A percentile compares a stretch with the other conserved stretches of the same genome.
Conservation (phyloP, 176 grass and related monocot species). For the Triticum urartu region DNA sequence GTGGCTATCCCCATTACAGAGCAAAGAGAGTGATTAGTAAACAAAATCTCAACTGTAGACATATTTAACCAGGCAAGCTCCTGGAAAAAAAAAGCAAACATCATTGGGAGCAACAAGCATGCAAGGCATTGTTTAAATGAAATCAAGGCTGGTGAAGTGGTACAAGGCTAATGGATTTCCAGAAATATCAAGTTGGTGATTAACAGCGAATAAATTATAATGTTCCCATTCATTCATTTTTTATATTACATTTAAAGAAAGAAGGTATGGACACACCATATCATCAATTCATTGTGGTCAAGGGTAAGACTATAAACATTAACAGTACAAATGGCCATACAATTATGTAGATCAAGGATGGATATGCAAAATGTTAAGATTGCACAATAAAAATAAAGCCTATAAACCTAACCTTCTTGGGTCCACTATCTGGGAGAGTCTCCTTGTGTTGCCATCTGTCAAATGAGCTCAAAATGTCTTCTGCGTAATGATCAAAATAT, state of each 20-base stretch:
- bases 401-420: slow-evolving; percentile 65
- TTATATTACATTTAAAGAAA: background rate
- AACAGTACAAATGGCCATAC: slow-evolving; percentile 8
- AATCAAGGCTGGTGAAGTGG: background rate
- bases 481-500: slow-evolving; percentile 41
- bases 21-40: background rate
- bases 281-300: background rate
- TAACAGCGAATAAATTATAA: background rate
- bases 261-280: background rate
- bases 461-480: slow-evolving; percentile 84
- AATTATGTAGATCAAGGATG: background rate
- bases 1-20: background rate
- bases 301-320: background rate
- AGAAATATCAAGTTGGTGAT: background rate
- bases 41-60: background rate
- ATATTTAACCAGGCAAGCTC: background rate
- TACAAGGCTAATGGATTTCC: background rate
- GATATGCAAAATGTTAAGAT: background rate
- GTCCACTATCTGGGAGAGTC: slow-evolving; percentile 65
- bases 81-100: background rate
- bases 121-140: background rate
- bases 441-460: slow-evolving; percentile 89
- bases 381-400: background rate
- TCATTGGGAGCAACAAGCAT: background rate
- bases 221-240: background rate